phyloP scores from a whole-genome alignment of 768 basidiomycete genomes.

The Boletus pseudo-olivaceus region DNA sequence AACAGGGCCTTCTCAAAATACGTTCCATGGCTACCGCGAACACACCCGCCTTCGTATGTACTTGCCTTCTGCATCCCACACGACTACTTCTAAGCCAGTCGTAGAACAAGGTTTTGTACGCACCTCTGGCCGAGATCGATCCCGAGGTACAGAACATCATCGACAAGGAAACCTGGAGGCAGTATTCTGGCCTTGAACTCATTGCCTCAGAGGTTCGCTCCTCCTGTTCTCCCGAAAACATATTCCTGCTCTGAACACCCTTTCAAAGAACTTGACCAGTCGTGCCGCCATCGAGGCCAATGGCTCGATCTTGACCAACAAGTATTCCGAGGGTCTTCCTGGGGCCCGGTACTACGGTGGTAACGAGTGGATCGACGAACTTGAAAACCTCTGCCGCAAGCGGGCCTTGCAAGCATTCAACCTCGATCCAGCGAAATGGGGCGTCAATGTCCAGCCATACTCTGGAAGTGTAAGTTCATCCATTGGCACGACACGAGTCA shows the following conservation, averaged over 20 bases:
- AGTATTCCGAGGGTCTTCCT: constrained; percentile 99
- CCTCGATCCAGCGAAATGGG: constrained; percentile 91
- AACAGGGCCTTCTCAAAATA: constrained; percentile 8
- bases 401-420: constrained; percentile 95
- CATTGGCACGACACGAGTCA: neutral
- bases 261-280: constrained; percentile 85
- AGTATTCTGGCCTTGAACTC: constrained; percentile 95
- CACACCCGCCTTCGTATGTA: constrained; percentile 62
- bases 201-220: constrained; percentile 91
- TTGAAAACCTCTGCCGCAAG: constrained; percentile 91
- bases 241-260: neutral
- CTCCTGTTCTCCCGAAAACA: neutral
- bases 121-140: constrained; percentile 84
- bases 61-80: neutral
- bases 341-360: constrained; percentile 95
- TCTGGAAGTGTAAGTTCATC: constrained; percentile 74
- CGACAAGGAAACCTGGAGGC: constrained; percentile 98
- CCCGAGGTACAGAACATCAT: constrained; percentile 96
- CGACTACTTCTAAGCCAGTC: neutral
- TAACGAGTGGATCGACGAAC: constrained; percentile 96
- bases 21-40: constrained; percentile 58
- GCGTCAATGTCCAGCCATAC: constrained; percentile 99
- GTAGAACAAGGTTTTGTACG: constrained; percentile 91
- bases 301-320: constrained; percentile 98
- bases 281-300: constrained; percentile 96